Conservation (phyloP, 2,329 filamentous ascomycete species). For the Claviceps fusiformis region DNA sequence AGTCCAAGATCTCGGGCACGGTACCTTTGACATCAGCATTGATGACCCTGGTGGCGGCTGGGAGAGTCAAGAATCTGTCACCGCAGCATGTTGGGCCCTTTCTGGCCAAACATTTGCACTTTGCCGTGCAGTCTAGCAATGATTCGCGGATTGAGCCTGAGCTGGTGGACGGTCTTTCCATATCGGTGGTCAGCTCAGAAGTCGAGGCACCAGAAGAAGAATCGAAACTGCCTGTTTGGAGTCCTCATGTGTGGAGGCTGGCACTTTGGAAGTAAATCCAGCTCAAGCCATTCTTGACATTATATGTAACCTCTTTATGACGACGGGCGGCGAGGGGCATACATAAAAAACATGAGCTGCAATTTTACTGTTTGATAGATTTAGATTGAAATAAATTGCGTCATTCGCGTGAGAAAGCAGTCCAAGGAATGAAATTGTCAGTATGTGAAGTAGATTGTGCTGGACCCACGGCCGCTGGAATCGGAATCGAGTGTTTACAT, state of each 20-base stretch:
- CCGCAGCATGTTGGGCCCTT: constrained; percentile 25
- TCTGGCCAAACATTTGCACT: constrained; percentile 24
- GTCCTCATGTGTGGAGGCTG: constrained; percentile 10
- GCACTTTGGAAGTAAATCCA: constrained; percentile 11
- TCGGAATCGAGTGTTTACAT: too few species aligned
- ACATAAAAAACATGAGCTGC: background rate
- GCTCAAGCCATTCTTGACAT: background rate
- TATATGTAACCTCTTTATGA: background rate
- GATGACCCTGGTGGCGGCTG: constrained; percentile 25
- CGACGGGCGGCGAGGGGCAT: background rate
- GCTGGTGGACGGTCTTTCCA: constrained; percentile 16
- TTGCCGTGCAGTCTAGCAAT: constrained; percentile 17
- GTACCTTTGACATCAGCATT: constrained; percentile 38
- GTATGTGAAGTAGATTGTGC: too few species aligned
- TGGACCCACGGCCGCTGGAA: too few species aligned
- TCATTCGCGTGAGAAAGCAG: too few species aligned
- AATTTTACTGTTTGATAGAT: background rate
- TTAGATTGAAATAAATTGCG: background rate
- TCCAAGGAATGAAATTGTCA: too few species aligned
- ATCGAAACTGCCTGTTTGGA: constrained; percentile 17
- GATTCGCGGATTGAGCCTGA: constrained; percentile 13
- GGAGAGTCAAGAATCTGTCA: constrained; percentile 24
- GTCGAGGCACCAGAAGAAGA: constrained; percentile 14
- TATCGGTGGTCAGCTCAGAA: constrained; percentile 18
- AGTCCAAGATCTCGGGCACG: constrained; percentile 30